phyloP scores from a whole-genome alignment of 768 basidiomycete species.

The Tephrocybe rancida region DNA sequence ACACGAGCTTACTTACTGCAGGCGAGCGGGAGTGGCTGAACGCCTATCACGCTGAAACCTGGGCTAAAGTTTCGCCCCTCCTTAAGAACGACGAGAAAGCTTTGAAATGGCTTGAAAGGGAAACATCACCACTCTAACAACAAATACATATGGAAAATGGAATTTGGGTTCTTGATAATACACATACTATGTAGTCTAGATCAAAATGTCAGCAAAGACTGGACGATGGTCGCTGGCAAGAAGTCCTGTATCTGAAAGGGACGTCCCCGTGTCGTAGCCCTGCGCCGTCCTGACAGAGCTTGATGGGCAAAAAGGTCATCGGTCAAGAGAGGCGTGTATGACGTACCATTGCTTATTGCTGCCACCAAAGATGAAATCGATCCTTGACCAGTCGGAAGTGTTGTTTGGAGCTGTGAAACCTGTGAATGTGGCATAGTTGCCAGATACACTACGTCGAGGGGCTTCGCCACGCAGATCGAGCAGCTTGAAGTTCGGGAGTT shows the following conservation, averaged over 20 bases:
- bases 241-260: constrained; percentile 51
- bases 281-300: constrained; percentile 32
- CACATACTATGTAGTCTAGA: constrained; percentile 5
- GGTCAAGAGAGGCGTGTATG: neutral
- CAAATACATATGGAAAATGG: no score
- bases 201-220: constrained; percentile 44
- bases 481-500: constrained; percentile 40
- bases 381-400: constrained; percentile 37
- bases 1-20: constrained; percentile 57
- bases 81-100: constrained; percentile 64
- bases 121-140: constrained; percentile 46
- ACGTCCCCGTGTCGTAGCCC: constrained; percentile 39
- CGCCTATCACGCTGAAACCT: constrained; percentile 76
- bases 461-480: constrained; percentile 44
- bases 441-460: constrained; percentile 41
- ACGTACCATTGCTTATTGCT: constrained; percentile 47
- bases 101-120: constrained; percentile 62
- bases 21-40: constrained; percentile 84
- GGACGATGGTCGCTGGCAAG: constrained; percentile 61
- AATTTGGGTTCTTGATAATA: neutral
- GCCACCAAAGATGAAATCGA: constrained; percentile 58
- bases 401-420: constrained; percentile 47
- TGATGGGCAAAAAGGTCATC: neutral
- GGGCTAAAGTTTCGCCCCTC: constrained; percentile 72
- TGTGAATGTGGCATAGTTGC: constrained; percentile 53